A percentile compares a stretch with the other conserved stretches of the same genome.
Conservation (phyloP, 192 early-diverging fungal genomes). For the Paraglomus brasilianum region DNA sequence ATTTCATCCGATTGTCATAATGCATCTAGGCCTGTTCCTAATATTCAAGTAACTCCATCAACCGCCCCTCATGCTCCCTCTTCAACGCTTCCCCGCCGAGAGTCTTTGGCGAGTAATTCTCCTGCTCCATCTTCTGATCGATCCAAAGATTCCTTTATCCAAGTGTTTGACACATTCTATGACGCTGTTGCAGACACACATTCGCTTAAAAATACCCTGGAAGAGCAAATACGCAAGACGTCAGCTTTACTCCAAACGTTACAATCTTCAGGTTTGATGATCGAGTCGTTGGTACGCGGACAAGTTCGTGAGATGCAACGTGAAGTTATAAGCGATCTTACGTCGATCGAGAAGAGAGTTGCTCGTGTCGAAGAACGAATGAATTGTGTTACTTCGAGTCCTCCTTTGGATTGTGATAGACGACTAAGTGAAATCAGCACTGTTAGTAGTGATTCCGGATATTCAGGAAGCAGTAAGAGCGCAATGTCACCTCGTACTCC, state of each 20-base stretch:
- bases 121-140: no score
- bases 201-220: constrained; percentile 62
- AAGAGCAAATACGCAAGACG: constrained; percentile 75
- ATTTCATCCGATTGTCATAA: constrained; percentile 27
- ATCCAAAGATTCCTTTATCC: constrained; percentile 51
- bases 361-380: constrained; percentile 9
- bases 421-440: constrained; percentile 24
- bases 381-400: constrained; percentile 8
- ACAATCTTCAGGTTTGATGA: constrained; percentile 69
- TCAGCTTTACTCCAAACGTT: constrained; percentile 71
- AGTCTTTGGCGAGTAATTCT: no score
- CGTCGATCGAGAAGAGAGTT: constrained; percentile 22
- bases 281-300: constrained; percentile 72
- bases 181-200: constrained; percentile 61
- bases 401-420: constrained; percentile 22
- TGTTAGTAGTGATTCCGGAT: constrained; percentile 20
- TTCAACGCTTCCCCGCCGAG: no score
- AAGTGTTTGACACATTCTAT: constrained; percentile 53
- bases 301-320: constrained; percentile 76
- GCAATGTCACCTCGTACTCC: constrained; percentile 5
- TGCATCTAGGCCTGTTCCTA: background rate
- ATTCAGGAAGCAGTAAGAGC: background rate
- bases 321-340: constrained; percentile 45
- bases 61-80: background rate
- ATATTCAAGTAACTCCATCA: background rate